Evolutionary conservation across 2,329 filamentous ascomycete species (phyloP), one percentile per base, ranked within the genome.

Genomic region (Epichloe hybrida): DNA sequence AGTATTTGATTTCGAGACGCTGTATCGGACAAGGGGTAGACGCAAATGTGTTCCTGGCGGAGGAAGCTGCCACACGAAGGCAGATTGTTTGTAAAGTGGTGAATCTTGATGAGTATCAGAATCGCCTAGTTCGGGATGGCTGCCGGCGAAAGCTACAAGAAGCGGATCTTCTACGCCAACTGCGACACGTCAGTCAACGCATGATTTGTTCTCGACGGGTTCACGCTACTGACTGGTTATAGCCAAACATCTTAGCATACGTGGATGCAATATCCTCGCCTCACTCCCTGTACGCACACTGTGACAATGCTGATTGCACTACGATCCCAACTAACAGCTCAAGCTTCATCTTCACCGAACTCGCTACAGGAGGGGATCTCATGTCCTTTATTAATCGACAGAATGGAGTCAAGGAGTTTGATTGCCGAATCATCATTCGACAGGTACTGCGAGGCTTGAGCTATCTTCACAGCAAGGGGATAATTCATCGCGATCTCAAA

Each of bases 11-110:
- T 35, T 64, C 65, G 5, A 54, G 62, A 11, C 62, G 63, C 12
- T 65, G 66, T 40, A 61, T 71, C 8, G 69, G 69, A 2, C 57
- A 63, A 36, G 69, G 69, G 2, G 60, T 64, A 21, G 66, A 70
- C 52, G 69, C 62, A 13, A 54, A 58, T 15, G 66, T 70, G 12
- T 67, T 65, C 44, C 57, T 70, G 6, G 65, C 68, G 7, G 61
- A 73, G 3, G 72, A 85, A 15, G 62, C 67, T 23, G 62, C 62
- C 6, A 77, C 74, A 0, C 69, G 72, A 38, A 72, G 71, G 50
- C 84, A 88, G 58, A 56, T 86, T 20, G 83, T 82, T 11, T 88
- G 84, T 68, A 88, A 88, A 58, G 64, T 86, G 8, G 68, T 86
- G 48, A 69, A 77, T 49, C 58, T 84, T 2, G 66, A 69, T 35